Conservation (phyloP, 768 basidiomycete genomes). For the Boletus rufocinnamomeus region DNA sequence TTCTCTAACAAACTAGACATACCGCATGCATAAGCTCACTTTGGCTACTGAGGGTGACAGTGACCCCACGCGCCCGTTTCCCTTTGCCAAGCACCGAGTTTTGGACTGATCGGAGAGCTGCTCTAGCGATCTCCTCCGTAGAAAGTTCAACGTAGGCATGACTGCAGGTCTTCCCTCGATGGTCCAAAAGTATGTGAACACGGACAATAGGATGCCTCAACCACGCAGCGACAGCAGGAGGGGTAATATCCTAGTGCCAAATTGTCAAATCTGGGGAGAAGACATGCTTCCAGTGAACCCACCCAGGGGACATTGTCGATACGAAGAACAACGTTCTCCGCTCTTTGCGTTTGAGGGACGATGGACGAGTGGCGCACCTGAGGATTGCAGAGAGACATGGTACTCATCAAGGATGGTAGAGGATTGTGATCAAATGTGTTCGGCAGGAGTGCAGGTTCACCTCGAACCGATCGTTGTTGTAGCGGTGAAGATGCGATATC, state of each 20-base stretch:
- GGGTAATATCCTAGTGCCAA: constrained; percentile 73
- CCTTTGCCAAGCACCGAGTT: constrained; percentile 71
- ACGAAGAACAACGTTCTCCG: constrained; percentile 63
- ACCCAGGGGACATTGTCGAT: constrained; percentile 93
- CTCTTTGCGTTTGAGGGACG: constrained; percentile 15
- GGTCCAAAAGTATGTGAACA: constrained; percentile 78
- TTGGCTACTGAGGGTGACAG: constrained; percentile 77
- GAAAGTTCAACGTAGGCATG: constrained; percentile 82
- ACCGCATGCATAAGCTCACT: constrained; percentile 83
- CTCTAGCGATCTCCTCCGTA: constrained; percentile 60
- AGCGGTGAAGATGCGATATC: constrained; percentile 25
- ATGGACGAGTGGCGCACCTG: constrained; percentile 21
- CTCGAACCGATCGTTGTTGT: constrained; percentile 27
- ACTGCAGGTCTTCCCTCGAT: constrained; percentile 79
- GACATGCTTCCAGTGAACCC: constrained; percentile 26
- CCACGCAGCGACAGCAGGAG: constrained; percentile 68
- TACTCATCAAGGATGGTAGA: constrained; percentile 37
- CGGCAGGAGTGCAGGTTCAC: constrained; percentile 31
- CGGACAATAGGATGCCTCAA: constrained; percentile 62
- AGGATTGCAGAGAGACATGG: constrained; percentile 31
- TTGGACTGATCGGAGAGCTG: constrained; percentile 58
- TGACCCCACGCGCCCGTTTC: constrained; percentile 78
- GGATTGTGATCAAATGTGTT: constrained; percentile 28
- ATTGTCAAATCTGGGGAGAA: constrained; percentile 5
- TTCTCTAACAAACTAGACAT: constrained; percentile 8